These are phyloP conservation scores for Fusarium sterilihyphosum DNA, from an alignment of 2,329 filamentous ascomycete genomes.

Conservation along the genomic window DNA sequence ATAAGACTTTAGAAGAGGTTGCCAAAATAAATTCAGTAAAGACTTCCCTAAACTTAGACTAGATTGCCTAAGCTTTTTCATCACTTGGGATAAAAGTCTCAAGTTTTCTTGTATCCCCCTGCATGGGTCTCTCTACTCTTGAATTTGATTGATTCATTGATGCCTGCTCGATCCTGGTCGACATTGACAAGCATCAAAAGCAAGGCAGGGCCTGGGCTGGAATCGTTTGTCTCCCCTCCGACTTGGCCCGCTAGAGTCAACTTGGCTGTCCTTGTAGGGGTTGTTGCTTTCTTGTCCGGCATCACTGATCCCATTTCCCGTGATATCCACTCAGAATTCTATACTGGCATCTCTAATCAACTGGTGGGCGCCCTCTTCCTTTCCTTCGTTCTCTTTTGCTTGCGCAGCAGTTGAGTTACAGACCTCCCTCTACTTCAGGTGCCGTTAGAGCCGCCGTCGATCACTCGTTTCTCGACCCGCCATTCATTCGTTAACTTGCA, in stretches of 20 bases:
- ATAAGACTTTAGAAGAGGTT: neutral
- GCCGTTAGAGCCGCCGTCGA: slow-evolving; percentile 36
- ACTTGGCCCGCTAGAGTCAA: slow-evolving; percentile 2
- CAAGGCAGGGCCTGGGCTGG: slow-evolving; percentile 10
- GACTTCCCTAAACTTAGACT: neutral
- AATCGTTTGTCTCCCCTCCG: slow-evolving; percentile 1
- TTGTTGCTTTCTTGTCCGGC: neutral
- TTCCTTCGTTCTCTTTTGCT: slow-evolving; percentile 26
- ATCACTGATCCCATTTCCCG: slow-evolving; percentile 5
- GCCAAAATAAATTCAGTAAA: neutral
- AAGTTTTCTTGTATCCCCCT: neutral
- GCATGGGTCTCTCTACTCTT: neutral
- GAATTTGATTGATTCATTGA: neutral
- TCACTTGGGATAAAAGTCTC: neutral
- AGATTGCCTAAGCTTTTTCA: neutral
- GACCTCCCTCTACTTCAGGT: slow-evolving; percentile 13
- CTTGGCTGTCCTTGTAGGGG: neutral
- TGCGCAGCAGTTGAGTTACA: slow-evolving; percentile 27
- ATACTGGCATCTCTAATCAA: slow-evolving; percentile 17
- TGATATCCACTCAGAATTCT: slow-evolving; percentile 20
- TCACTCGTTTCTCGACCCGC: slow-evolving; percentile 37
- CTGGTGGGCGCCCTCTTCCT: slow-evolving; percentile 24
- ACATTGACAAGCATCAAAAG: slow-evolving; percentile 1
- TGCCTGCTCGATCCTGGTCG: slow-evolving; percentile 2
- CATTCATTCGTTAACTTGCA: slow-evolving; percentile 7